Conservation (phyloP, 139 green algal species). For the Micractinium conductrix region DNA sequence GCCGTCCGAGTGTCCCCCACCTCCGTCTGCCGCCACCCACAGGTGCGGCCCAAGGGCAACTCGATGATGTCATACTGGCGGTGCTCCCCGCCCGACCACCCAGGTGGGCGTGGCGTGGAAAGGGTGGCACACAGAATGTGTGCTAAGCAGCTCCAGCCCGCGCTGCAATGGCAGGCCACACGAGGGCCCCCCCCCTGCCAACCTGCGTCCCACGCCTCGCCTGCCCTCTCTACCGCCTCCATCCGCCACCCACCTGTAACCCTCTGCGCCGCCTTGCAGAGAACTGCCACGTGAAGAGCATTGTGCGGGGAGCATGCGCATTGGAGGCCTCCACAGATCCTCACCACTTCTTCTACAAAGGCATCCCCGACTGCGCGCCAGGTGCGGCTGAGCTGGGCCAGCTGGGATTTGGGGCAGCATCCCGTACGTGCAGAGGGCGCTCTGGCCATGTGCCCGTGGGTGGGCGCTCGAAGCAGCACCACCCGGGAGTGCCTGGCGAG, state of each 20-base stretch:
- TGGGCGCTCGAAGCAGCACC: too few species aligned
- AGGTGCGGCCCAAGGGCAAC: conserved; percentile 14
- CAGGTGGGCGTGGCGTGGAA: too few species aligned
- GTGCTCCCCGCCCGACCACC: not conserved
- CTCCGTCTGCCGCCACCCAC: not conserved
- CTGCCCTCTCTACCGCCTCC: not conserved
- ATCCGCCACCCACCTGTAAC: not conserved
- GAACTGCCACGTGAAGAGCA: conserved; percentile 36
- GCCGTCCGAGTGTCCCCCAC: too few species aligned
- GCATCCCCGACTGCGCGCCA: conserved; percentile 5
- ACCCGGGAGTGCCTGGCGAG: too few species aligned
- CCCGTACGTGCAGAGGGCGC: too few species aligned
- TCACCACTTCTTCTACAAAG: conserved; percentile 34
- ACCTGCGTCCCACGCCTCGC: not conserved
- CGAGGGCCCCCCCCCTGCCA: too few species aligned
- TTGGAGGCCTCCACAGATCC: conserved; percentile 31
- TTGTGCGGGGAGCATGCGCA: not conserved
- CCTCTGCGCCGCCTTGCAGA: not conserved
- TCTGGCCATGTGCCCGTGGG: too few species aligned
- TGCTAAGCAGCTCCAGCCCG: too few species aligned
- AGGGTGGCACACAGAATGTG: too few species aligned
- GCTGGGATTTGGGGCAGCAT: too few species aligned
- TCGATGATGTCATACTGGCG: conserved; percentile 28
- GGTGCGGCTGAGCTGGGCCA: not conserved
- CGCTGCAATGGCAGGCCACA: not conserved